Evolutionary conservation across 106 monocot genomes (phyloP).

Genomic region (Dendrobium catenatum): DNA sequence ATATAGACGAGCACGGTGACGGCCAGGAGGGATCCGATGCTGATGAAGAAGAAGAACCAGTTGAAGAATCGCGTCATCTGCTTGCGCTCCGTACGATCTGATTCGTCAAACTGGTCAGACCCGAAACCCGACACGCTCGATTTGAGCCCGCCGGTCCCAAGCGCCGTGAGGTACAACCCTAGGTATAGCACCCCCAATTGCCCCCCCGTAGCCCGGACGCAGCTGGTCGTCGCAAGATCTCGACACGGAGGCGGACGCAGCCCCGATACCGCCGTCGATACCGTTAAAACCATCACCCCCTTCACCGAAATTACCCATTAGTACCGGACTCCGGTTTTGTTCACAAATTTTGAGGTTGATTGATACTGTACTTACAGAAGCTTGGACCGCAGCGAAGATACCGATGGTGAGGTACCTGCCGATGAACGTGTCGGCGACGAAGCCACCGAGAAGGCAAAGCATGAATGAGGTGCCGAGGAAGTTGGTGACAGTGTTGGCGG

Average conservation of each 20-base stretch:
- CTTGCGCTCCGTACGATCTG: constrained; percentile 24
- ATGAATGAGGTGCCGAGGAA: constrained; percentile 64
- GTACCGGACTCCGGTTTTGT: neutral
- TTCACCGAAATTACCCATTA: constrained; percentile 11
- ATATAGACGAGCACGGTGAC: constrained; percentile 61
- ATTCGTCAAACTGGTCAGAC: constrained; percentile 69
- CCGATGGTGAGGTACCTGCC: constrained; percentile 62
- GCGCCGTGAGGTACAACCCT: constrained; percentile 41
- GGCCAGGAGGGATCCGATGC: constrained; percentile 52
- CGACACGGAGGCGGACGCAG: constrained; percentile 32
- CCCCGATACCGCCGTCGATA: constrained; percentile 36
- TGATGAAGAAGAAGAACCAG: constrained; percentile 41
- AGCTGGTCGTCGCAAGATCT: constrained; percentile 4
- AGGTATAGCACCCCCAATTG: constrained; percentile 43
- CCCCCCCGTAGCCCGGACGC: constrained; percentile 21
- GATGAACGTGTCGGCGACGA: constrained; percentile 53
- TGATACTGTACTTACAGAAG: constrained; percentile 19
- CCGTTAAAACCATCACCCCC: constrained; percentile 50
- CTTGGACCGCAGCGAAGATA: constrained; percentile 62
- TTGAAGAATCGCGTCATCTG: constrained; percentile 51
- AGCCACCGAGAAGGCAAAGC: constrained; percentile 58
- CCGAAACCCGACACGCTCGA: constrained; percentile 55
- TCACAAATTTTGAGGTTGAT: neutral
- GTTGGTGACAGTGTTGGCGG: constrained; percentile 57
- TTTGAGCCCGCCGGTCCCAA: constrained; percentile 31